A percentile compares a stretch with the other conserved stretches of the same genome.
Conservation (phyloP, 2,329 filamentous ascomycete genomes). For the Xylariaceae sp. region DNA sequence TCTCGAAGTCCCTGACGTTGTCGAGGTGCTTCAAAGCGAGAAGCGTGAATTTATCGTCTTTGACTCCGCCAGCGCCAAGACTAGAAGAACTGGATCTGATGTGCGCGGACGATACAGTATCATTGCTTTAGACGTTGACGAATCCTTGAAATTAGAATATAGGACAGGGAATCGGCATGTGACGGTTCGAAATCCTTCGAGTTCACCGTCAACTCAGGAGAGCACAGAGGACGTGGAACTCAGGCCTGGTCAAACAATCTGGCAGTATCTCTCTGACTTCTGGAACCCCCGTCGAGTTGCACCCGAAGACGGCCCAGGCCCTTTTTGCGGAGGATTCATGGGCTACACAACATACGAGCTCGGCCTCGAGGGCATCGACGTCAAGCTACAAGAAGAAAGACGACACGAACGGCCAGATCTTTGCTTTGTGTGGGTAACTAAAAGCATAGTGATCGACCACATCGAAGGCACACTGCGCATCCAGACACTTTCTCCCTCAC, state of each 20-base stretch:
- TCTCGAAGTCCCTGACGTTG: slow-evolving; percentile 50
- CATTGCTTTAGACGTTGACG: slow-evolving; percentile 60
- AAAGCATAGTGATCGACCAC: slow-evolving; percentile 76
- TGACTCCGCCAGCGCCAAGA: slow-evolving; percentile 55
- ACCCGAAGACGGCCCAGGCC: slow-evolving; percentile 31
- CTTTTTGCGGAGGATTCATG: slow-evolving; percentile 81
- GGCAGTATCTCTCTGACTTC: slow-evolving; percentile 49
- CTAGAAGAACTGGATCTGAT: slow-evolving; percentile 38
- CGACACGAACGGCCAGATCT: slow-evolving; percentile 59
- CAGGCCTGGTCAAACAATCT: slow-evolving; percentile 35
- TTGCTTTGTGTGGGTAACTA: slow-evolving; percentile 71
- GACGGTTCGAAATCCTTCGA: slow-evolving; percentile 26
- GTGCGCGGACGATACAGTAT: slow-evolving; percentile 67
- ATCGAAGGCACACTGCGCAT: slow-evolving; percentile 56
- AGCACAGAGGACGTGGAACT: slow-evolving; percentile 28
- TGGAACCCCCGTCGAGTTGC: slow-evolving; percentile 30
- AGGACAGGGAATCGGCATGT: slow-evolving; percentile 44
- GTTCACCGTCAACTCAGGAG: slow-evolving; percentile 11
- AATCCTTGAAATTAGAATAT: slow-evolving; percentile 56
- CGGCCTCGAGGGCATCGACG: slow-evolving; percentile 59
- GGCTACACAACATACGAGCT: slow-evolving; percentile 84
- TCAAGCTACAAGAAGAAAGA: slow-evolving; percentile 34
- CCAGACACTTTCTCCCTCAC: slow-evolving; percentile 57
- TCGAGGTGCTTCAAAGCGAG: slow-evolving; percentile 44
- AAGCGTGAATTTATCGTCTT: slow-evolving; percentile 50